Conservation (phyloP, 2,329 filamentous ascomycete genomes). For the Polychaeton citri region DNA sequence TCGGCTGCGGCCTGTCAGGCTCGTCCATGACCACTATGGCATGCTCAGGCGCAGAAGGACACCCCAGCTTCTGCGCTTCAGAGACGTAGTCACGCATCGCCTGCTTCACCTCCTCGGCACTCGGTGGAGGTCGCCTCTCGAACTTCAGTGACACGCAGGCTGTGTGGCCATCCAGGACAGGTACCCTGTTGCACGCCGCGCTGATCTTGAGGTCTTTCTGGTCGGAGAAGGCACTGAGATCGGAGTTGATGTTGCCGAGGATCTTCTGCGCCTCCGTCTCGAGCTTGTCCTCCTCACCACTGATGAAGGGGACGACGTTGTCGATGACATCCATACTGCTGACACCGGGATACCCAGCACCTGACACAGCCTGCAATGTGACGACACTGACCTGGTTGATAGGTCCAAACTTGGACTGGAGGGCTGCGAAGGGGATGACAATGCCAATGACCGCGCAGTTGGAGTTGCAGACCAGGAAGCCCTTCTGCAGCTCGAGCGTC, state of each 20-base stretch:
- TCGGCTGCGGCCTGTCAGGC: conserved; percentile 77
- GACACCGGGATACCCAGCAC: conserved; percentile 81
- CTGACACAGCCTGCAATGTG: conserved; percentile 88
- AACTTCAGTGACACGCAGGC: conserved; percentile 87
- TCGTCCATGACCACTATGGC: conserved; percentile 85
- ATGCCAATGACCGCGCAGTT: conserved; percentile 97
- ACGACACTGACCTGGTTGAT: conserved; percentile 67
- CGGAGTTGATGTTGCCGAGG: conserved; percentile 59
- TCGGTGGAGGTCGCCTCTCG: conserved; percentile 58
- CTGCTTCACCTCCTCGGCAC: conserved; percentile 60
- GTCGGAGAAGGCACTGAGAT: conserved; percentile 62
- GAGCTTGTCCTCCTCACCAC: conserved; percentile 90
- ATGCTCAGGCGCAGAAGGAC: conserved; percentile 68
- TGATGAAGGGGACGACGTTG: conserved; percentile 89
- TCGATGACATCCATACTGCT: conserved; percentile 92
- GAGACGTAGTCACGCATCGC: conserved; percentile 70
- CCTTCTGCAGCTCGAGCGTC: conserved; percentile 59
- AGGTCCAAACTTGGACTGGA: conserved; percentile 77
- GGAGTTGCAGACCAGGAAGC: conserved; percentile 93
- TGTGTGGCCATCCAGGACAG: conserved; percentile 90
- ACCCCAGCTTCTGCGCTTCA: conserved; percentile 72
- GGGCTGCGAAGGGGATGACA: conserved; percentile 84
- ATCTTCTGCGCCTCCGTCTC: conserved; percentile 94
- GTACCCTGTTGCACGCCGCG: conserved; percentile 82
- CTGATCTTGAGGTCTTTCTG: conserved; percentile 63